A percentile compares a stretch with the other conserved stretches of the same genome.
Evolutionary conservation across 768 basidiomycete genomes (phyloP).

Genomic region (Termitomyces bulborhizus): DNA sequence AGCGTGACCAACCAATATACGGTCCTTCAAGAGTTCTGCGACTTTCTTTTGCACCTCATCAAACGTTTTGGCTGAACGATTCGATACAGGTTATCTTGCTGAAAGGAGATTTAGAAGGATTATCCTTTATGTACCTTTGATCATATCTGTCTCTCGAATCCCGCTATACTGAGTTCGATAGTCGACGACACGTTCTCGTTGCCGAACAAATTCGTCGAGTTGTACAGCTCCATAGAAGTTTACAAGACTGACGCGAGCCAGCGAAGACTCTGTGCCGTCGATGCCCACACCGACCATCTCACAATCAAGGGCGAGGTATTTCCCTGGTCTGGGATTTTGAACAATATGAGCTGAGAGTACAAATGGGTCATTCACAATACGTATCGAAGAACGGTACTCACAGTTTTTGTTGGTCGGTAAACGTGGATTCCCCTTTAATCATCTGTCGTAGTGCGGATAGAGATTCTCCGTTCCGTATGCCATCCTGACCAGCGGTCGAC

Average conservation of each 20-base stretch:
- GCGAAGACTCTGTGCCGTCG: slow-evolving; percentile 73
- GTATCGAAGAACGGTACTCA: slow-evolving; percentile 24
- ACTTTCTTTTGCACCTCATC: slow-evolving; percentile 75
- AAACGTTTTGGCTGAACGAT: slow-evolving; percentile 61
- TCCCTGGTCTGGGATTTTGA: slow-evolving; percentile 44
- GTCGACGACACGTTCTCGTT: slow-evolving; percentile 85
- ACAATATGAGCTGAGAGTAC: not conserved
- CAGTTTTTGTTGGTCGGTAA: slow-evolving; percentile 35
- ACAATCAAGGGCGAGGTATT: slow-evolving; percentile 84
- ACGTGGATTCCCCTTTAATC: slow-evolving; percentile 41
- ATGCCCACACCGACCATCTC: slow-evolving; percentile 97
- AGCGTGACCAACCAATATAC: slow-evolving; percentile 87
- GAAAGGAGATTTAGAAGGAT: not conserved
- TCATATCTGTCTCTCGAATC: slow-evolving; percentile 69
- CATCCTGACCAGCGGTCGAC: slow-evolving; percentile 9
- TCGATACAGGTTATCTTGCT: not conserved
- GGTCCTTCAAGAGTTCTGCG: slow-evolving; percentile 67
- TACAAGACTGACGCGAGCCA: slow-evolving; percentile 86
- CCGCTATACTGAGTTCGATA: slow-evolving; percentile 91
- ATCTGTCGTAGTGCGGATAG: slow-evolving; percentile 40
- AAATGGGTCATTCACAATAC: slow-evolving; percentile 2
- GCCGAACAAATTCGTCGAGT: slow-evolving; percentile 82
- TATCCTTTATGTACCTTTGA: slow-evolving; percentile 39
- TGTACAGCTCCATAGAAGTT: slow-evolving; percentile 80
- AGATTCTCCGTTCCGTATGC: slow-evolving; percentile 43